Conservation (phyloP, 495 filamentous ascomycete species). For the Lasiosphaeria ovina region DNA sequence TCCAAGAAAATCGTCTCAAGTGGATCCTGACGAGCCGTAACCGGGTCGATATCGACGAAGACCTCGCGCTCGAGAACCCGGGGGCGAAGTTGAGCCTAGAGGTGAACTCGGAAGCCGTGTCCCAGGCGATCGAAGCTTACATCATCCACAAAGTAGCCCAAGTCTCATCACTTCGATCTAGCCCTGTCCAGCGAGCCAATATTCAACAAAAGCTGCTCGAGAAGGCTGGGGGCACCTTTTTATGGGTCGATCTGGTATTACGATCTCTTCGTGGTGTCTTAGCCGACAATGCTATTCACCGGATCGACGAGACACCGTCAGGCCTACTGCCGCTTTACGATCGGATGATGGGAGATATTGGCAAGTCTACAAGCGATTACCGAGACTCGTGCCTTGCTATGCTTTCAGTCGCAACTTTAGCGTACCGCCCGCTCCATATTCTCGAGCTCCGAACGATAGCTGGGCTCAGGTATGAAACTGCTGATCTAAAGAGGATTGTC, state of each 20-base stretch:
- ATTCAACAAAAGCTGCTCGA: constrained; percentile 3
- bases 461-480: not conserved
- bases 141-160: constrained; percentile 1
- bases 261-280: not conserved
- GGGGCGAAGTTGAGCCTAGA: constrained; percentile 5
- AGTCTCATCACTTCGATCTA: constrained; percentile 3
- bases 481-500: constrained; percentile 6
- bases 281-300: not conserved
- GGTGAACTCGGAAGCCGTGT: constrained; percentile 3
- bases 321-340: constrained; percentile 3
- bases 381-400: constrained; percentile 1
- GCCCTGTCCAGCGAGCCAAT: not conserved
- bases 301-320: constrained; percentile 1
- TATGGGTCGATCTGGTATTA: constrained; percentile 5
- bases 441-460: constrained; percentile 4
- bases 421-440: constrained; percentile 5
- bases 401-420: constrained; percentile 4
- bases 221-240: constrained; percentile 7
- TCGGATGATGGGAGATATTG: constrained; percentile 6
- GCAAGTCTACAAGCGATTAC: constrained; percentile 1
- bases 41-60: constrained; percentile 2
- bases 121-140: constrained; percentile 1
- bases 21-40: constrained; percentile 6
- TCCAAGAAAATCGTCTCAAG: constrained; percentile 1
- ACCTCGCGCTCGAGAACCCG: not conserved